Evolutionary conservation across 1,284 basidiomycete genomes (phyloP).

Genomic region (Trametes versicolor): DNA sequence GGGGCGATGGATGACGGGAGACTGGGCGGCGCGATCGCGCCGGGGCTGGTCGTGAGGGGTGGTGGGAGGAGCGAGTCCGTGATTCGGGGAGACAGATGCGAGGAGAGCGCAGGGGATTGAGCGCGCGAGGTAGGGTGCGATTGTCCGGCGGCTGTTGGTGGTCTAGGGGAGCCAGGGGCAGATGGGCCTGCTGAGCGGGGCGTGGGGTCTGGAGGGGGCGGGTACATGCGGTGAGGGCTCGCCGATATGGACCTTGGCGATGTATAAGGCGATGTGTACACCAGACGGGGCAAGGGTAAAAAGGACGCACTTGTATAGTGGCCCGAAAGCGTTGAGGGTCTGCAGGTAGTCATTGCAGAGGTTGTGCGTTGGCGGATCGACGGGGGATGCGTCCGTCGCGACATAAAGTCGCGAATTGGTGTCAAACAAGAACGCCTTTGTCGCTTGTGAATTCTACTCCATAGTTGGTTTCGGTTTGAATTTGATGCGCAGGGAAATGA

Average conservation of each 20-base stretch:
- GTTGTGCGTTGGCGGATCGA: constrained; percentile 89
- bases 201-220: neutral
- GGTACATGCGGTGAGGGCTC: constrained; percentile 38
- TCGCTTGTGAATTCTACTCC: constrained; percentile 84
- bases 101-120: constrained; percentile 13
- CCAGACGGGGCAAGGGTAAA: too few species aligned
- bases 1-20: neutral
- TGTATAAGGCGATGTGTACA: neutral
- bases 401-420: constrained; percentile 87
- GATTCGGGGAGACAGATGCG: constrained; percentile 3
- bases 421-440: constrained; percentile 95
- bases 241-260: constrained; percentile 42
- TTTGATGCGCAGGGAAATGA: constrained; percentile 21
- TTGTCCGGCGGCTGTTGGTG: constrained; percentile 14
- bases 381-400: constrained; percentile 92
- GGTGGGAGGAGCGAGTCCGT: constrained; percentile 14
- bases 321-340: constrained; percentile 87
- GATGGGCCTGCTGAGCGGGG: constrained; percentile 27
- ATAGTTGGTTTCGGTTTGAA: neutral
- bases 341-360: constrained; percentile 92
- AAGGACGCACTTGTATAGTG: constrained; percentile 77
- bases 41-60: constrained; percentile 40
- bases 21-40: constrained; percentile 21
- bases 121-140: constrained; percentile 26
- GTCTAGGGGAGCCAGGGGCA: constrained; percentile 25